phyloP scores from a whole-genome alignment of 768 basidiomycete species.

The Thelephora ganbajun region DNA sequence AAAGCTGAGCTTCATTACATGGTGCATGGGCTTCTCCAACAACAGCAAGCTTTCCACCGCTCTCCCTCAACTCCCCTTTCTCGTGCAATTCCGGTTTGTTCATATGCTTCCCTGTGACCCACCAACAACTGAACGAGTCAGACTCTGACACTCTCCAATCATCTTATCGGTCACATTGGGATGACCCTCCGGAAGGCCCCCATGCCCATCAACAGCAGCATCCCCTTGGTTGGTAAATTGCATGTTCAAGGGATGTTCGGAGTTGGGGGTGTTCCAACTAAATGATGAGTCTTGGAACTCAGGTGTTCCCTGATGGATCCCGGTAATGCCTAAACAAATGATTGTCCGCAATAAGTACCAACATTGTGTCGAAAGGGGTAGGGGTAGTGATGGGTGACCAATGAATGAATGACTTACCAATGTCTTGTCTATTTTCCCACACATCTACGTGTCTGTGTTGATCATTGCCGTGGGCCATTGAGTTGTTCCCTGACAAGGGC shows the following conservation, averaged over 20 bases:
- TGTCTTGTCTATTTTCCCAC: not conserved
- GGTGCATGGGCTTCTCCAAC: conserved; percentile 25
- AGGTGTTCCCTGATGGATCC: not conserved
- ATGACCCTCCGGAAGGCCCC: conserved; percentile 23
- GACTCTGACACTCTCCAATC: conserved; percentile 27
- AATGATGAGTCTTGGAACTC: not conserved
- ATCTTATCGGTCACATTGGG: conserved; percentile 36
- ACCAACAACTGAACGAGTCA: not conserved
- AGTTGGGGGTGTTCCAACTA: not conserved
- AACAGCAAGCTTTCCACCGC: conserved; percentile 34
- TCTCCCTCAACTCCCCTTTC: conserved; percentile 40
- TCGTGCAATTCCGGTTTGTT: conserved; percentile 37
- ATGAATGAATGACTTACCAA: too few relatives aligned
- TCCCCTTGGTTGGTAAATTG: conserved; percentile 20
- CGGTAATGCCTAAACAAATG: not conserved
- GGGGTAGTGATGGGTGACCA: conserved; percentile 2
- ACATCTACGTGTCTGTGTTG: conserved; percentile 6
- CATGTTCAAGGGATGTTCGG: conserved; percentile 22
- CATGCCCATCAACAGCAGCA: conserved; percentile 21
- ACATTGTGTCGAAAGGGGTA: too few relatives aligned
- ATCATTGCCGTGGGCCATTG: conserved; percentile 8
- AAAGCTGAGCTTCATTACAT: conserved; percentile 24
- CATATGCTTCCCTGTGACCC: conserved; percentile 37
- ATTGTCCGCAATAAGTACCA: too few relatives aligned
- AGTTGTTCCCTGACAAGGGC: conserved; percentile 24